Evolutionary conservation across 495 filamentous ascomycete species (phyloP), one percentile per base, ranked within the genome.

Genomic region (Sordaria brevicollis): DNA sequence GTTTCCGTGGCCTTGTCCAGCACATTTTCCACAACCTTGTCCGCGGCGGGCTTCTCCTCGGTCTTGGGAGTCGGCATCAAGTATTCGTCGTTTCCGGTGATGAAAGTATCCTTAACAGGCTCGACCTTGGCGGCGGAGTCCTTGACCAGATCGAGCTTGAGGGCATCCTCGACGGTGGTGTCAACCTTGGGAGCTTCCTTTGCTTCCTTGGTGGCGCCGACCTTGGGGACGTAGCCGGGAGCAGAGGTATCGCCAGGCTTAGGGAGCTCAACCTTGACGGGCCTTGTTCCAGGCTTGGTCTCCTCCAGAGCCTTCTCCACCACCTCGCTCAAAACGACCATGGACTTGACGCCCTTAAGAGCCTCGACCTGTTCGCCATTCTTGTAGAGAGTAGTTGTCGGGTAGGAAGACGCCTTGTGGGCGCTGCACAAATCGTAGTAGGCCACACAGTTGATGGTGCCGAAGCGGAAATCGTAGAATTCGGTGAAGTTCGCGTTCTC

Each of bases 401-500:
- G 95, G 69, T 83, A 98, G 37, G 83, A 84, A 15, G 76, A 70
- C 66, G 97, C 84, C 1, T 87, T 81, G 68, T 93, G 83, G 37
- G 86, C 83, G 62, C 76, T 73, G 78, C 95, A 99, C 2, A 90
- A 79, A 74, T 93, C 90, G 43, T 88, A 89, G 76, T 88, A 91
- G 8, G 90, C 92, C 43, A 92, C 77, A 80, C 95, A 99, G 78
- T 98, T 93, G 71, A 99, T 77, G 35, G 85, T 85, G 4, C 85
- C 95, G 76, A 98, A 97, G 74, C 92, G 88, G 80, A 98, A 94
- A 79, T 96, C 87, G 78, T 97, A 98, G 78, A 89, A 95, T 38
- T 85, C 82, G n/a, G 82, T 83, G 67, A 89, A 89, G 66, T 82
- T 76, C 33, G 68, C 65, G 65, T 82, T 72, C 67, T 74, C 76